Conservation (phyloP, 1,284 basidiomycete genomes). For the Bjerkandera adusta region DNA sequence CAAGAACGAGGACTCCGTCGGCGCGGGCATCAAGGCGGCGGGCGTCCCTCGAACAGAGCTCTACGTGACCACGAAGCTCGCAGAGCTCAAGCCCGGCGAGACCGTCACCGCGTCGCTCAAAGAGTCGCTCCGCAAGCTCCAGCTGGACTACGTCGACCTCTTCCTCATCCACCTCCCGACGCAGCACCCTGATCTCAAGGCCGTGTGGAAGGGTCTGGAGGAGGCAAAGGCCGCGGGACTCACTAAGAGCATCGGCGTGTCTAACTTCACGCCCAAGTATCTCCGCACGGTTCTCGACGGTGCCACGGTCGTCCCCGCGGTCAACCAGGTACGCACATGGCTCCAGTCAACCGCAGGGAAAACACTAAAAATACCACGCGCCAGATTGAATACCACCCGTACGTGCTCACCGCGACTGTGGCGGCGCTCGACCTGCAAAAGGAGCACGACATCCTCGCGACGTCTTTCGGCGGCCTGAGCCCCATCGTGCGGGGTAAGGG, state of each 20-base stretch:
- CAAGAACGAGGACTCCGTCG: slow-evolving; percentile 55
- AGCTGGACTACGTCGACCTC: slow-evolving; percentile 64
- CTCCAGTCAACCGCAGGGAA: background rate
- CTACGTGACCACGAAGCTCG: slow-evolving; percentile 64
- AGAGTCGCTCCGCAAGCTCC: slow-evolving; percentile 52
- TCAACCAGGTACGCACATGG: slow-evolving; percentile 84
- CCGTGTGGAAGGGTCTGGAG: slow-evolving; percentile 70
- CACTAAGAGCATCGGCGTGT: slow-evolving; percentile 76
- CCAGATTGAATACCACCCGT: slow-evolving; percentile 84
- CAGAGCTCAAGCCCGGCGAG: slow-evolving; percentile 35
- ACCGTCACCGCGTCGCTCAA: slow-evolving; percentile 45
- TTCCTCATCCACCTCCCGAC: slow-evolving; percentile 67
- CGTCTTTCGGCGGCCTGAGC: slow-evolving; percentile 66
- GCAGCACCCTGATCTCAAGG: slow-evolving; percentile 35
- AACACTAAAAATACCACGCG: background rate
- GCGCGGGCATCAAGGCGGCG: slow-evolving; percentile 41
- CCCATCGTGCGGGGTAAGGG: slow-evolving; percentile 53
- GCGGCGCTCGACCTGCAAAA: slow-evolving; percentile 54
- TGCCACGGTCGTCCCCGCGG: slow-evolving; percentile 56
- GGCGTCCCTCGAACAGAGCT: slow-evolving; percentile 50
- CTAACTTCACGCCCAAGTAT: slow-evolving; percentile 69
- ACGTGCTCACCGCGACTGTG: slow-evolving; percentile 59
- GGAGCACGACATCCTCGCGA: slow-evolving; percentile 62
- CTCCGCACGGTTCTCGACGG: slow-evolving; percentile 55
- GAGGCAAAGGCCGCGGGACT: slow-evolving; percentile 59